Base-by-base conservation (phyloP, 164 flowering plant genomes). In the Saururus chinensis region DNA sequence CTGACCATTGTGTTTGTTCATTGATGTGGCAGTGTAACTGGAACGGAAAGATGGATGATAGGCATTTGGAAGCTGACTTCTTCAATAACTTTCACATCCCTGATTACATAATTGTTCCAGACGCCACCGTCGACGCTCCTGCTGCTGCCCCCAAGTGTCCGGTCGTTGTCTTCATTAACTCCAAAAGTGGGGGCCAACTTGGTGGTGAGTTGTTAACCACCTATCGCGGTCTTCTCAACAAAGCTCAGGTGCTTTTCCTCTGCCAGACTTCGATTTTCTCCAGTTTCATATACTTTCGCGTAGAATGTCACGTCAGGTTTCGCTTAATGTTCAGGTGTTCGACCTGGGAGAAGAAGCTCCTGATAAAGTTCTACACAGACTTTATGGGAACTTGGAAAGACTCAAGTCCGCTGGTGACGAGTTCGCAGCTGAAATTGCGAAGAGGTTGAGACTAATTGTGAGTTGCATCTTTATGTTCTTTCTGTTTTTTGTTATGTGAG, bases 131-230 rank as follows among this genome's bases (percentile, higher is more conserved):
- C 12, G 56, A 53, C 7, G 16, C 35, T 51, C 56, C 41, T 63
- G 23, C 69, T 9, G 23, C 53, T 51, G 20, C 60, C 51, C 93
- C 93, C 13, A 45, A 60, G 4, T 82, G 87, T 67, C 97, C 97
- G 3, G 92, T 89, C 59, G 10, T 89, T 20, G 97, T 85, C 53
- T 89, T 89, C 69, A 77, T 89, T 54, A 89, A 87, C 70, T 75
- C 92, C 60, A 84, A 67, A 75, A 85, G 95, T 74, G 97, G 95
- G 41, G 97, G 92, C 26, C 97, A 89, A 74, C 79, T 89, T 19
- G 97, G 95, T 60, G 83, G 84, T 26, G 80, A 86, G 49, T 85
- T 90, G 72, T 74, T 87, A 51, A 23, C 57, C 9, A 79, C 87
- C 1, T 89, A 77, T 56, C 82, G 80, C 52, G 22, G 70, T 35